phyloP scores from a whole-genome alignment of 768 basidiomycete species.

The Candolleomyces eurysporus region DNA sequence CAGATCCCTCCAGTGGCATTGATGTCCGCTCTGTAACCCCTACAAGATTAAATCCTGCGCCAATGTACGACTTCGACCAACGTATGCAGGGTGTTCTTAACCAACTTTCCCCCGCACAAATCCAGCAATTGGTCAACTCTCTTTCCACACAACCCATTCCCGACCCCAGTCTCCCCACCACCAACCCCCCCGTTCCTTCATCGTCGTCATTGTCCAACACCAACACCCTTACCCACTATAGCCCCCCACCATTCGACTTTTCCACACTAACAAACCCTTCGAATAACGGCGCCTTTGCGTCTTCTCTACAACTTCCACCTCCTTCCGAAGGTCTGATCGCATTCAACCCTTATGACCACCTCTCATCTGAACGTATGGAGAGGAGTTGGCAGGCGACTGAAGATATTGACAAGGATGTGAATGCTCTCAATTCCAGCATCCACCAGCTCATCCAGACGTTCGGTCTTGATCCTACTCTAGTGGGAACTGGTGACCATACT shows the following conservation, averaged over 20 bases:
- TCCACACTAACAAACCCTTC: conserved; percentile 17
- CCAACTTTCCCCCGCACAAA: conserved; percentile 52
- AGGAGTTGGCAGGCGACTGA: conserved; percentile 57
- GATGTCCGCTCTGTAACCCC: conserved; percentile 21
- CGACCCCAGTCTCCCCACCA: conserved; percentile 26
- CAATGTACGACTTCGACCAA: conserved; percentile 35
- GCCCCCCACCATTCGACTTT: conserved; percentile 34
- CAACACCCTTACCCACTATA: conserved; percentile 31
- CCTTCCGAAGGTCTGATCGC: conserved; percentile 28
- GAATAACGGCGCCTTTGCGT: neutral
- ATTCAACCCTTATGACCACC: conserved; percentile 23
- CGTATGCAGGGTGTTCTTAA: conserved; percentile 51
- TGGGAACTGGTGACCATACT: conserved; percentile 16
- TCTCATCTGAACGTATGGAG: conserved; percentile 32
- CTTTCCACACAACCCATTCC: conserved; percentile 33
- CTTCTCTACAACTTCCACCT: conserved; percentile 10
- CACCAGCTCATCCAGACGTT: conserved; percentile 70
- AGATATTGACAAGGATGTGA: conserved; percentile 73
- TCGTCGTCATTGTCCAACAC: conserved; percentile 14
- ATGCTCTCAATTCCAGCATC: conserved; percentile 64
- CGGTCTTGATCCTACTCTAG: conserved; percentile 53
- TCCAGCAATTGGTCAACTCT: conserved; percentile 55
- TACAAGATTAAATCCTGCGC: conserved; percentile 15
- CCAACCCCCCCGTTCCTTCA: conserved; percentile 11
- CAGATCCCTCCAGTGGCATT: conserved; percentile 12